Percentiles rank a stretch among this genome's conserved stretches.
Evolutionary conservation across 192 early-diverging fungal species (phyloP).

Genomic region (Coemansia aciculifera): DNA sequence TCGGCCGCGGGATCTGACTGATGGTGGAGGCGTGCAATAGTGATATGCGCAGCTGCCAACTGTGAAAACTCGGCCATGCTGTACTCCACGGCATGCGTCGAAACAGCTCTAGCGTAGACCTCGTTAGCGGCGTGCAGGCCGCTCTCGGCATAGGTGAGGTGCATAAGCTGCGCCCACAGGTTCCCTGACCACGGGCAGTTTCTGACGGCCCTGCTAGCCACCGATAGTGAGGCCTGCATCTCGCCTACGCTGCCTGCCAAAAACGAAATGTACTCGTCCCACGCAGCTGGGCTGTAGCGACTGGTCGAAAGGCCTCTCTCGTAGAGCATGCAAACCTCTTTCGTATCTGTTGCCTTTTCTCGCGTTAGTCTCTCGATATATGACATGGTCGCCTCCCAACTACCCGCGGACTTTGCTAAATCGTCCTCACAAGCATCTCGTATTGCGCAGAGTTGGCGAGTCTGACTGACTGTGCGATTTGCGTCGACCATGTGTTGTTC

Average conservation of each 20-base stretch:
- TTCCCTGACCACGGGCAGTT: slow-evolving; percentile 50
- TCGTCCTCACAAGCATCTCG: slow-evolving; percentile 26
- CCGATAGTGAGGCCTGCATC: background rate
- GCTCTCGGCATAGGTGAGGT: slow-evolving; percentile 6
- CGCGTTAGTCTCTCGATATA: slow-evolving; percentile 26
- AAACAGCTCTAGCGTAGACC: slow-evolving; percentile 16
- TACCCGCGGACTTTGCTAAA: slow-evolving; percentile 12
- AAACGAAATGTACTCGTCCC: slow-evolving; percentile 38
- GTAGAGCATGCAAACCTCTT: slow-evolving; percentile 32
- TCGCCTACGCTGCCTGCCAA: slow-evolving; percentile 6
- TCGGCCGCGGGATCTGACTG: background rate
- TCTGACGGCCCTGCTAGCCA: slow-evolving; percentile 21
- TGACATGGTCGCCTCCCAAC: slow-evolving; percentile 20
- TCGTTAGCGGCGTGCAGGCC: slow-evolving; percentile 18
- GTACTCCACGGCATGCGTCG: slow-evolving; percentile 39
- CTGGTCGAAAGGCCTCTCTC: slow-evolving; percentile 28
- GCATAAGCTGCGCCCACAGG: slow-evolving; percentile 39
- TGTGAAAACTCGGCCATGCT: slow-evolving; percentile 42
- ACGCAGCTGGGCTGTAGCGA: slow-evolving; percentile 24
- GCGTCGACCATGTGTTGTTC: slow-evolving; percentile 46
- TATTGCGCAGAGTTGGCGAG: slow-evolving; percentile 18
- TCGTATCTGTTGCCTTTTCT: slow-evolving; percentile 1
- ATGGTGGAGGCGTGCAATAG: slow-evolving; percentile 12
- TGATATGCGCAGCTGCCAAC: slow-evolving; percentile 16
- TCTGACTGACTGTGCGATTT: slow-evolving; percentile 22